phyloP scores from a whole-genome alignment of 495 filamentous ascomycete species.

The Aspergillus conjunctus region DNA sequence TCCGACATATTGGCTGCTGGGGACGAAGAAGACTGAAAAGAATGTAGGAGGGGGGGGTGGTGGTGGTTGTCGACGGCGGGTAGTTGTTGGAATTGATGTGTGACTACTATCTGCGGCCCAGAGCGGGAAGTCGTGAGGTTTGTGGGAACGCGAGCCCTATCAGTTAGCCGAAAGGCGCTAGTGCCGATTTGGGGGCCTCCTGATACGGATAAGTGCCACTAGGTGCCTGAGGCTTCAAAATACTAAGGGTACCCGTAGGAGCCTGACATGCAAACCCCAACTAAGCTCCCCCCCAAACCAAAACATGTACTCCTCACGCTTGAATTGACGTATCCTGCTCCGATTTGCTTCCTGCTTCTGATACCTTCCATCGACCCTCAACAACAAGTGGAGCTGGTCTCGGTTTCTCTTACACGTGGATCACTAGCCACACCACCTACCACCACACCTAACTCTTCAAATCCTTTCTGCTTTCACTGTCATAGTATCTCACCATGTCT shows the following conservation, averaged over 20 bases:
- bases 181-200: conserved; percentile 29
- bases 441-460: not conserved
- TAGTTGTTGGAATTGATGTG: conserved; percentile 50
- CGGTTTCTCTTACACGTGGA: not conserved
- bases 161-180: conserved; percentile 42
- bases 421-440: not conserved
- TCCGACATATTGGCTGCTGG: conserved; percentile 66
- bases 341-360: conserved; percentile 5
- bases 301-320: conserved; percentile 12
- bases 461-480: conserved; percentile 9
- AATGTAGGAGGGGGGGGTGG: conserved; percentile 31
- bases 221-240: conserved; percentile 20
- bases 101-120: conserved; percentile 35
- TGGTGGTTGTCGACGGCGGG: conserved; percentile 50
- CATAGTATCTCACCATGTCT: conserved; percentile 59
- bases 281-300: conserved; percentile 33
- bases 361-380: not conserved
- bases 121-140: conserved; percentile 39
- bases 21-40: conserved; percentile 46
- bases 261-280: conserved; percentile 27
- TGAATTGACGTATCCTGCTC: conserved; percentile 44
- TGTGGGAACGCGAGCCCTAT: conserved; percentile 42
- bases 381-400: not conserved
- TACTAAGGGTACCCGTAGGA: conserved; percentile 17
- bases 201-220: conserved; percentile 20